Evolutionary conservation across 2,329 filamentous ascomycete species (phyloP).

Genomic region (Ophidiomyces ophidiicola): DNA sequence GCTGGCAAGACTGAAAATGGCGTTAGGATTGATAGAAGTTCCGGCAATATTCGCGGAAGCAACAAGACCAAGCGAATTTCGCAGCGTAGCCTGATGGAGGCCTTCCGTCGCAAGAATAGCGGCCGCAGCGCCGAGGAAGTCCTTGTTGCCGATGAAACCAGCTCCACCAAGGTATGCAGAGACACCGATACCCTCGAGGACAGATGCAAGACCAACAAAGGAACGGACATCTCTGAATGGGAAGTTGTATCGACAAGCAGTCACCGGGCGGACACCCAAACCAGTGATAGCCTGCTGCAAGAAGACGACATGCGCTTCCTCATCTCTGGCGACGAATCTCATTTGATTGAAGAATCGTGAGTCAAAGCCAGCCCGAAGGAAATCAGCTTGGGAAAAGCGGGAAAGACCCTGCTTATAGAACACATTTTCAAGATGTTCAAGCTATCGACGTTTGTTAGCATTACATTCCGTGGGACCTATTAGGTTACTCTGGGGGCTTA

Average conservation of each 20-base stretch:
- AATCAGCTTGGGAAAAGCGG: conserved; percentile 45
- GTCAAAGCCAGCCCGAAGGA: conserved; percentile 41
- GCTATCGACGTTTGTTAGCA: conserved; percentile 15
- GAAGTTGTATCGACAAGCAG: conserved; percentile 47
- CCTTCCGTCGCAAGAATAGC: conserved; percentile 54
- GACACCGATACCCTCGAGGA: conserved; percentile 48
- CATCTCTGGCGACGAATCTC: conserved; percentile 45
- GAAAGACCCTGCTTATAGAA: conserved; percentile 51
- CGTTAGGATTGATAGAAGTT: conserved; percentile 44
- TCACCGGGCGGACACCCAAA: conserved; percentile 41
- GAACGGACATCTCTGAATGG: conserved; percentile 35
- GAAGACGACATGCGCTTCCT: conserved; percentile 47
- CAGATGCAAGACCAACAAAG: conserved; percentile 42
- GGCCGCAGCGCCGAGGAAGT: conserved; percentile 49
- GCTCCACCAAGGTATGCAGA: conserved; percentile 53
- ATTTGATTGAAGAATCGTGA: conserved; percentile 46
- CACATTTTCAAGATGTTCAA: conserved; percentile 48
- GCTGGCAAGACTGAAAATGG: conserved; percentile 53
- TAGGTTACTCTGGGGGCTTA: conserved; percentile 2
- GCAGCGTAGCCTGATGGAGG: conserved; percentile 52
- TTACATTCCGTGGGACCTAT: neutral
- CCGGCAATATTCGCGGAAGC: conserved; percentile 52
- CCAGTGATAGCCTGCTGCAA: conserved; percentile 37
- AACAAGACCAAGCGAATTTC: conserved; percentile 36
- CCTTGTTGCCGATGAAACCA: conserved; percentile 43